Evolutionary conservation across 805 yeast genomes (phyloP), one percentile per base, ranked within the genome.

Genomic region (Lipomyces japonicus): DNA sequence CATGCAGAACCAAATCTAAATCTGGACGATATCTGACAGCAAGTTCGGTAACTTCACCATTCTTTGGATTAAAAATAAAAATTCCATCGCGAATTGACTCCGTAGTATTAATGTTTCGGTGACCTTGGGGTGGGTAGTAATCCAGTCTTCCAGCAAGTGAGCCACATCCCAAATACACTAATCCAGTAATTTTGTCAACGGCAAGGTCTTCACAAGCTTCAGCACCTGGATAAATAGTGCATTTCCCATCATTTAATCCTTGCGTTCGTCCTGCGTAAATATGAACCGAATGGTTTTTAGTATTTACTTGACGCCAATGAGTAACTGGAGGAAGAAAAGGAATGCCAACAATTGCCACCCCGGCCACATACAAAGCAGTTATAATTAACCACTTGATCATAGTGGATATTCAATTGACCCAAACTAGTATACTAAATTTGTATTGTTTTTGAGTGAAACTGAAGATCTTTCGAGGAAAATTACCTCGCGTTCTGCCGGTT

Each of bases 61-160:
- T 31, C 12, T 18, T 24, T n/a, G 48, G 48, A 22, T 48, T 48
- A 25, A 39, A 48, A 4, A 48, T 3, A 30, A 34, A 30, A 34
- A 48, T 38, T n/a, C 19, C 16, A 24, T 43, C 52, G 14, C 19
- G 26, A 10, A 42, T 23, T 30, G 44, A 25, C 10, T 38, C 30
- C 23, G 22, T 34, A 24, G 23, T 16, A 24, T 37, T 37, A 18
- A 30, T 38, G 6, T 26, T 21, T 34, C 43, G 48, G 31, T 34
- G 44, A 32, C 39, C 39, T 24, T 39, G 48, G 31, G 52, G 52
- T 5, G 52, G 48, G 36, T 43, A 48, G 44, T 43, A 48, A n/a
- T 22, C 22, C 24, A 3, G 39, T 4, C 52, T 47, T 4, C 32
- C 46, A 4, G 23, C 44, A 39, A 48, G 44, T 9, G 48, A 43